Base-by-base conservation (phyloP, 1,284 basidiomycete species). In the Trametes versicolor region DNA sequence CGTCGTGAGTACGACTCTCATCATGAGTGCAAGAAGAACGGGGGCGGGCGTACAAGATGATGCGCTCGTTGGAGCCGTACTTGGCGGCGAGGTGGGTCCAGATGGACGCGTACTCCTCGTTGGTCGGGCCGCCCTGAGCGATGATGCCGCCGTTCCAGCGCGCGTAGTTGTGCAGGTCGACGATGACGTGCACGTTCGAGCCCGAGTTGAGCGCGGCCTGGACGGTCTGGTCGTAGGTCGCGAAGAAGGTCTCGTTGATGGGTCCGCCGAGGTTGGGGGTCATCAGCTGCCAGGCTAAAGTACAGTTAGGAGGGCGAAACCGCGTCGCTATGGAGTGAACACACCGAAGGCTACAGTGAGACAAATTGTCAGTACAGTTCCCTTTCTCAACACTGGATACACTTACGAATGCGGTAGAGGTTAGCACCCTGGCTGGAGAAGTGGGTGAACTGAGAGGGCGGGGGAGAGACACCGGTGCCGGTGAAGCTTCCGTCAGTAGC, bases 151-250 rank as follows among this genome's bases (percentile, higher is more conserved):
- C 80, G 63, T 85, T 82, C 82, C 82, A 85, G 47, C 84, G 78
- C 21, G 83, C 84, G 65, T 85, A 86, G 77, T 85, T 85, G 75
- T 85, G 84, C 52, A 85, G 66, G 72, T 87, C 87, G 47, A 88
- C 73, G 68, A 88, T 87, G 60, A 83, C 85, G 67, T 82, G 83
- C 36, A 82, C 80, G 58, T 71, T 69, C 10, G 75, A 61, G 15
- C 81, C 80, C 2, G 82, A 78, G 21, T 73, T 73, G 43, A 87
- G 75, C 25, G 81, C 82, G n/a, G 82, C 77, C 69, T 86, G 81
- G 29, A 88, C 86, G 39, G 80, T 82, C 2, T 71, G 67, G 68
- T 85, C 83, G 69, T 84, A 87, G 37, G 74, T 72, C 1, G 76
- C 65, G 58, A 60, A 63, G 72, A 87, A 82, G 77, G 68, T 76